A percentile compares a stretch with the other conserved stretches of the same genome.
Conservation (phyloP, 2,329 filamentous ascomycete species). For the Phaeoacremonium minimum region DNA sequence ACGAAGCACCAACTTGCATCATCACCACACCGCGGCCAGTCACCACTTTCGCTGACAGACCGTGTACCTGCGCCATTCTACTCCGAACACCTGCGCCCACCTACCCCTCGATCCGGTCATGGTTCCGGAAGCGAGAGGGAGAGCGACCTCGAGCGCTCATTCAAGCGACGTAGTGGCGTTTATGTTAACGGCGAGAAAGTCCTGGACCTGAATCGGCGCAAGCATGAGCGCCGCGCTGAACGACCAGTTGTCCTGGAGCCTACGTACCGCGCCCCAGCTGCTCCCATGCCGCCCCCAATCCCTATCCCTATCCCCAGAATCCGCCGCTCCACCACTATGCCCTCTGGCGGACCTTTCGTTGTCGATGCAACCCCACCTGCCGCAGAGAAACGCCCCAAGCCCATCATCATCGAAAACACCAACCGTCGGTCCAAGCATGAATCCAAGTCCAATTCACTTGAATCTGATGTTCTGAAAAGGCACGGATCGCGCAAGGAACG, state of each 20-base stretch:
- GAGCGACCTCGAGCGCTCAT: constrained; percentile 3
- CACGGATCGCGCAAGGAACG: constrained; percentile 2
- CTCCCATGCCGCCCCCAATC: constrained; percentile 7
- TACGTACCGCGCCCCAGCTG: constrained; percentile 3
- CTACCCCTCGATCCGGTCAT: constrained; percentile 2
- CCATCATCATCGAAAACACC: constrained; percentile 2
- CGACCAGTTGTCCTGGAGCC: background rate
- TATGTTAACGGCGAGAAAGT: constrained; percentile 10
- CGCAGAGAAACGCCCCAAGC: constrained; percentile 5
- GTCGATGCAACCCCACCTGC: constrained; percentile 6
- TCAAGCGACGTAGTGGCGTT: constrained; percentile 5
- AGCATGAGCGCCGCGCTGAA: background rate
- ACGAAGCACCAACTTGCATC: constrained; percentile 13
- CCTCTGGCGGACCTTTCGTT: constrained; percentile 5
- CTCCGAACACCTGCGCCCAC: constrained; percentile 5
- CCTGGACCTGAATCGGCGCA: constrained; percentile 6
- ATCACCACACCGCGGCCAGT: constrained; percentile 2
- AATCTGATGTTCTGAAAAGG: constrained; percentile 8
- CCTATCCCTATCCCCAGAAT: constrained; percentile 7
- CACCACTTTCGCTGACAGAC: constrained; percentile 7
- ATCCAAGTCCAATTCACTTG: constrained; percentile 5
- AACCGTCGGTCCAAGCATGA: constrained; percentile 6
- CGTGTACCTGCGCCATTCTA: constrained; percentile 10
- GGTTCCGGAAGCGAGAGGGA: constrained; percentile 1
- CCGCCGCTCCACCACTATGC: constrained; percentile 8